phyloP scores from a whole-genome alignment of 2,329 filamentous ascomycete species.

The Leptographium galeiforme region DNA sequence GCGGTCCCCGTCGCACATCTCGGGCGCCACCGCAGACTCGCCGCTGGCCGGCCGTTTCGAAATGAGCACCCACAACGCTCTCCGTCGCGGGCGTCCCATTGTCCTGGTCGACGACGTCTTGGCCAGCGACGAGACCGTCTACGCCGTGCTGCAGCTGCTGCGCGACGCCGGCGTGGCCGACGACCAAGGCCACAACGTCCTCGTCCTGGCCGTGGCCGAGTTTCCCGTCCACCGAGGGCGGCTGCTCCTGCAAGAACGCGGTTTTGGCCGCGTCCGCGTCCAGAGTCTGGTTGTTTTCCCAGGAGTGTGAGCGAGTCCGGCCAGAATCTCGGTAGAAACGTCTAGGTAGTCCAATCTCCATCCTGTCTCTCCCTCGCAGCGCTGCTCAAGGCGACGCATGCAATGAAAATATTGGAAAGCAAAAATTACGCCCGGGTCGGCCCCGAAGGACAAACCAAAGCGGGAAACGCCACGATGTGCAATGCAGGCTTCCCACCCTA shows the following conservation, averaged over 20 bases:
- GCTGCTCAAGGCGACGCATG: slow-evolving; percentile 7
- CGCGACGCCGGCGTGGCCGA: slow-evolving; percentile 24
- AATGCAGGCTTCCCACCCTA: slow-evolving; percentile 16
- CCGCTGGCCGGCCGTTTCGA: slow-evolving; percentile 28
- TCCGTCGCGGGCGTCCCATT: slow-evolving; percentile 22
- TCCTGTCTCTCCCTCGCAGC: slow-evolving; percentile 7
- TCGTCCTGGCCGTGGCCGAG: slow-evolving; percentile 33
- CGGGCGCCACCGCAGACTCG: slow-evolving; percentile 22
- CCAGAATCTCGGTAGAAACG: too few relatives aligned
- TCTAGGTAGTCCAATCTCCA: neutral
- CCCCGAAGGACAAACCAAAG: slow-evolving; percentile 15
- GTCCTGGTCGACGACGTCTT: slow-evolving; percentile 50
- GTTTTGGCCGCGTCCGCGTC: slow-evolving; percentile 35
- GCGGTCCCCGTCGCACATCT: slow-evolving; percentile 24
- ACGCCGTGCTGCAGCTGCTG: slow-evolving; percentile 36
- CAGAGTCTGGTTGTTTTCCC: slow-evolving; percentile 40
- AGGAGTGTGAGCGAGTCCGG: too few relatives aligned
- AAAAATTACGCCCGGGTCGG: slow-evolving; percentile 15
- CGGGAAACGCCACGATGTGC: slow-evolving; percentile 14
- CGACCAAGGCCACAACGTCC: neutral
- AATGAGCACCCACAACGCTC: slow-evolving; percentile 31
- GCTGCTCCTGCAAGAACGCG: slow-evolving; percentile 26
- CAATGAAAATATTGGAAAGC: slow-evolving; percentile 13
- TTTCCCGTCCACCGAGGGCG: slow-evolving; percentile 42
- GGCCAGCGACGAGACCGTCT: slow-evolving; percentile 40